Conservation (phyloP, 176 grass and related monocot genomes). For the Carex parvula region DNA sequence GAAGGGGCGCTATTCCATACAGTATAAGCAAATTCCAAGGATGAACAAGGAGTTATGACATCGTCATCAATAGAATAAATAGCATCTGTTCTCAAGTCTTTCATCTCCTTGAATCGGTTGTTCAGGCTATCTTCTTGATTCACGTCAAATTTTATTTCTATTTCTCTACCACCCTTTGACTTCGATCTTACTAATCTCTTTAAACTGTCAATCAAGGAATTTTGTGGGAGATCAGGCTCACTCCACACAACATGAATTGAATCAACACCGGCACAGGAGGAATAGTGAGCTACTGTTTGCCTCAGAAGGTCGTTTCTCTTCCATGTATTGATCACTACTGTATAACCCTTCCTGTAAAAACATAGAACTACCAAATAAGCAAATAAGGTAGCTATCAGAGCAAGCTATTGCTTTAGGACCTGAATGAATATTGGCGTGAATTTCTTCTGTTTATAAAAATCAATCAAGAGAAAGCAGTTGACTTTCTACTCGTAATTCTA, state of each 20-base stretch:
- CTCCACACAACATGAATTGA: slow-evolving; percentile 85
- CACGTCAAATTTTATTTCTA: slow-evolving; percentile 48
- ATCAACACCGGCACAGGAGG: slow-evolving; percentile 53
- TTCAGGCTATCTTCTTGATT: slow-evolving; percentile 68
- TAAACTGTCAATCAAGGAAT: slow-evolving; percentile 31
- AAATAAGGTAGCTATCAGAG: neutral
- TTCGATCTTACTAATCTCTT: slow-evolving; percentile 15
- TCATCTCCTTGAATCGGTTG: slow-evolving; percentile 78
- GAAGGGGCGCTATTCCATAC: slow-evolving; percentile 64
- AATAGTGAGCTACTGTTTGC: slow-evolving; percentile 55
- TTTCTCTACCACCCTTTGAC: slow-evolving; percentile 22
- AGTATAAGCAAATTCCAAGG: slow-evolving; percentile 60
- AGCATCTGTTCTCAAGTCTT: slow-evolving; percentile 46
- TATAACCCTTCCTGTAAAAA: slow-evolving; percentile 38
- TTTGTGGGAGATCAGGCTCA: slow-evolving; percentile 54
- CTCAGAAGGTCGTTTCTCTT: slow-evolving; percentile 62
- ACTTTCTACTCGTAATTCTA: neutral
- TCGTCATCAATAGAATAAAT: slow-evolving; percentile 96
- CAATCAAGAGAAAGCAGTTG: neutral
- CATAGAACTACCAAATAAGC: slow-evolving; percentile 5
- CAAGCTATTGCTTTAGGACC: neutral
- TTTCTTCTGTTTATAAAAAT: neutral
- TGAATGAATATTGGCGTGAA: neutral
- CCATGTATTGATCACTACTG: slow-evolving; percentile 94
- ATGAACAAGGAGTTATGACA: slow-evolving; percentile 66